Evolutionary conservation across 306 rosid species (phyloP), one percentile per base, ranked within the genome.

Genomic region (Canavalia gladiata): DNA sequence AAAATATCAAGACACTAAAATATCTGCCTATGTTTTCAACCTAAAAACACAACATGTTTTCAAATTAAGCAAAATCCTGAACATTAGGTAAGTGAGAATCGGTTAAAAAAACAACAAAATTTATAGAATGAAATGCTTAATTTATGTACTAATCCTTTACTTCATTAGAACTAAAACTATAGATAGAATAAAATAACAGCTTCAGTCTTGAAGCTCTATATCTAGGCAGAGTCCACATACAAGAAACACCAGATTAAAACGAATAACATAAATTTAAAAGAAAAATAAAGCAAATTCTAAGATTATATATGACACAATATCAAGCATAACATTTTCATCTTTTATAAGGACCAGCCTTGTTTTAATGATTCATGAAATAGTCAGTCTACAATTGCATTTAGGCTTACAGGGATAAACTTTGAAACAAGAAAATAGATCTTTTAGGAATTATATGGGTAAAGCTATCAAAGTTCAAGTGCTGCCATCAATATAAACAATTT

Each of bases 381-480:
- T 12, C 57, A 29, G 25, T 54, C 46, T 51, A 55, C 62, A 71
- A 50, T 10, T 54, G 62, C 11, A 42, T 43, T 62, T 50, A 41
- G 34, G 43, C 11, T 51, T 64, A 8, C 41, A 71, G 62, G 68
- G 37, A 29, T 65, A 30, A 72, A 65, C 31, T 54, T 29, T 46
- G 13, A 1, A 52, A 29, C 45, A 70, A 63, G 13, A 8, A 9
- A 69, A 71, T 18, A 76, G 41, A 50, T 28, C 10, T 34, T 62
- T 25, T 9, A 68, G n/a, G 35, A 1, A 12, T 13, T 47, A 68
- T 46, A 1, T 66, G 29, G 25, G 7, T 33, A 43, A 55, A 54
- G 41, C 67, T 60, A 50, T 28, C 33, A n/a, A 49, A 76, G 86
- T 58, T 49, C 30, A 58, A 25, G 29, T 46, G 47, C 42, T 28